These are phyloP conservation scores for Backusella tuberculispora DNA, from an alignment of 192 early-diverging fungal genomes.

Conservation along the genomic window DNA sequence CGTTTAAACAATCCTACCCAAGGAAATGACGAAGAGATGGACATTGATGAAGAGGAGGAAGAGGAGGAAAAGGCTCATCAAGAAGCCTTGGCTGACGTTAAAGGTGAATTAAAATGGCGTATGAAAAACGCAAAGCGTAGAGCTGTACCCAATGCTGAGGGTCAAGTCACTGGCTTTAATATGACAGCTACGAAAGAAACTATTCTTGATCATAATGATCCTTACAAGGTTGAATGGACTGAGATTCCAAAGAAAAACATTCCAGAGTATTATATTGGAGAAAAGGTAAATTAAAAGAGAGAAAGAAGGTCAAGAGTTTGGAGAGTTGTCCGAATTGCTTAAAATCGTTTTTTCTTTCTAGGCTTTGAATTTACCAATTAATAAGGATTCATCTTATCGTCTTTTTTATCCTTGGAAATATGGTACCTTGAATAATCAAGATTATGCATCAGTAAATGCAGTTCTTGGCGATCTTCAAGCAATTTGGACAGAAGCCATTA, in stretches of 20 bases:
- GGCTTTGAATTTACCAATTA: conserved; percentile 53
- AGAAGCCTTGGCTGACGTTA: conserved; percentile 52
- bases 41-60: conserved; percentile 39
- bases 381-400: conserved; percentile 43
- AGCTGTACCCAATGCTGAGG: conserved; percentile 71
- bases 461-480: conserved; percentile 76
- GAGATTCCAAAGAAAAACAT: conserved; percentile 47
- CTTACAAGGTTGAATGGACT: conserved; percentile 89
- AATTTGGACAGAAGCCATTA: conserved; percentile 79
- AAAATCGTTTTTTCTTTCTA: conserved; percentile 9
- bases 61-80: background rate
- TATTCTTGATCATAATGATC: conserved; percentile 91
- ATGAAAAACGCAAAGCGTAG: conserved; percentile 84
- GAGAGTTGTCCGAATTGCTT: background rate
- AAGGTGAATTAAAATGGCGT: conserved; percentile 72
- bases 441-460: conserved; percentile 69
- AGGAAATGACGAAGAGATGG: conserved; percentile 23
- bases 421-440: conserved; percentile 75
- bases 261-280: conserved; percentile 52
- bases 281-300: conserved; percentile 54
- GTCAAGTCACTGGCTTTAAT: conserved; percentile 78
- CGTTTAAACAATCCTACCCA: conserved; percentile 36
- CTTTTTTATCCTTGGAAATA: conserved; percentile 79
- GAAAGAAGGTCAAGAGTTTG: background rate
- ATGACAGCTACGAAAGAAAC: conserved; percentile 60